Conservation (phyloP, 2,329 filamentous ascomycete genomes). For the Sclerotinia spermophila region DNA sequence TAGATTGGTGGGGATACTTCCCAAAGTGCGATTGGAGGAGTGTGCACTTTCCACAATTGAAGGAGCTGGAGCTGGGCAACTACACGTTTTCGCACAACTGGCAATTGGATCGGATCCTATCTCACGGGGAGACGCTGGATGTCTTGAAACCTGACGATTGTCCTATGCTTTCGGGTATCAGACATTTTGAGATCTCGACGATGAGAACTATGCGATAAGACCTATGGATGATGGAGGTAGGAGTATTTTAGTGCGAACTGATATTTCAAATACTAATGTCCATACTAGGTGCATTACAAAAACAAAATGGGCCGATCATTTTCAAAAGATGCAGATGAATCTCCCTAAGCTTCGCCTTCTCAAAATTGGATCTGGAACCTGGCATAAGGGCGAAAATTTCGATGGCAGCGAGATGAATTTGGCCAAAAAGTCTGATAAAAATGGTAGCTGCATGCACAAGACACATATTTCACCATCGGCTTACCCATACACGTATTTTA, state of each 20-base stretch:
- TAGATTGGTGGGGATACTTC: slow-evolving; percentile 18
- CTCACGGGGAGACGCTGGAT: slow-evolving; percentile 16
- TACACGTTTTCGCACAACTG: slow-evolving; percentile 18
- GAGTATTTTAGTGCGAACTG: too few relatives aligned
- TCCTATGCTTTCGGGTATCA: slow-evolving; percentile 12
- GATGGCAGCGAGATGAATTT: neutral
- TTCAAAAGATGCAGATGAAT: neutral
- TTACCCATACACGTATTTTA: neutral
- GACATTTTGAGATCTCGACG: neutral
- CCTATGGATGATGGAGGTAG: neutral
- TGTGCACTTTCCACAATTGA: slow-evolving; percentile 18
- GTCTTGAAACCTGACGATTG: slow-evolving; percentile 1
- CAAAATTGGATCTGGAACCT: neutral
- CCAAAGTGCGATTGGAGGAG: slow-evolving; percentile 14
- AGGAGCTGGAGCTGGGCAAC: slow-evolving; percentile 19
- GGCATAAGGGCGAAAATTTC: neutral
- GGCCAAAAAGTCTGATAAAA: neutral
- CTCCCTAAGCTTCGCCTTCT: neutral
- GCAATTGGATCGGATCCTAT: slow-evolving; percentile 22
- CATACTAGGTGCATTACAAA: neutral
- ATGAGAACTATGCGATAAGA: slow-evolving; percentile 7
- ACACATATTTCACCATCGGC: too few relatives aligned
- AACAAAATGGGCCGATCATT: neutral
- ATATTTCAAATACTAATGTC: neutral
- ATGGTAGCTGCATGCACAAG: too few relatives aligned